Evolutionary conservation across 495 filamentous ascomycete species (phyloP), one percentile per base, ranked within the genome.

Genomic region (Aspergillus nanangensis): DNA sequence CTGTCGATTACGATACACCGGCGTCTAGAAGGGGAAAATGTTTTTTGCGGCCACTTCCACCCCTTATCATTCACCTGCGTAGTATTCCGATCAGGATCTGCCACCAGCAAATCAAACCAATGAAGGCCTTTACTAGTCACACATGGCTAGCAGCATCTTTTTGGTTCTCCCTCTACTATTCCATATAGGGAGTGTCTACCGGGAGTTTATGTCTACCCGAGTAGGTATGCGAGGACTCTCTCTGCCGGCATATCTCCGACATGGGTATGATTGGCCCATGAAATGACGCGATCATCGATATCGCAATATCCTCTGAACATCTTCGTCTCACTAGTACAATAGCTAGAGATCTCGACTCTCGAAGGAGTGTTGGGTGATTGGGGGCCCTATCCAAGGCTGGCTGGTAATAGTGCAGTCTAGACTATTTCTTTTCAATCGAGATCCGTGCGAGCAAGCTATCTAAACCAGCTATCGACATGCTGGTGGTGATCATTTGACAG

Each of bases 11-110:
- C n/a, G 9, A 27, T 42, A 51, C 48, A 48, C 52, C 52, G 52
- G 37, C 20, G 35, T 36, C 44, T 45, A 29, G 42, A 48, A 50
- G 20, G 37, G 42, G 47, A 47, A 39, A 53, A 53, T 53, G 19
- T 14, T 41, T 44, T 45, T 44, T 21, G 44, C 24, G 38, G 39
- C 15, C 25, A 5, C 13, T 38, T 34, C 41, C 24, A 8, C 20
- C 19, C 13, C 20, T 7, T 35, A 37, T 45, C 25, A 31, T 29
- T n/a, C 27, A 31, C 27, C 24, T n/a, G 38, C 9, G 19, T 8
- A 41, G 13, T 22, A 14, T 41, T 14, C 10, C 7, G 19, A 32
- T 42, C 27, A 18, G 23, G 14, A 33, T 18, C 20, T 21, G 8
- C 13, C 4, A 20, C 8, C 18, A 11, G 14, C 14, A 34, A 34